These are phyloP conservation scores for Ophiostoma sp. DNA, from an alignment of 2,329 filamentous ascomycete species.

Conservation along the genomic window DNA sequence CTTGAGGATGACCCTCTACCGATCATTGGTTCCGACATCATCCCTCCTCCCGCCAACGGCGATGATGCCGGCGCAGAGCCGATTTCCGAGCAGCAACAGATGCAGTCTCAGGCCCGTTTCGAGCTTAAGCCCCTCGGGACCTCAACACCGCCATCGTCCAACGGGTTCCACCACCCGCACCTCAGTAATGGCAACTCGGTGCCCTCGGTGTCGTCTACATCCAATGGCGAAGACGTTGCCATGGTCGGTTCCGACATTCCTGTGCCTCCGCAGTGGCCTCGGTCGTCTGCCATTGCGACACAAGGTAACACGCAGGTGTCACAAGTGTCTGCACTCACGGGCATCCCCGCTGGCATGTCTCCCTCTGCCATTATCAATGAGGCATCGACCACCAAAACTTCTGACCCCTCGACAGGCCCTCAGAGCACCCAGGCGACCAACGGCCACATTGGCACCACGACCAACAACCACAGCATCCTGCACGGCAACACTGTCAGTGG, in stretches of 20 bases:
- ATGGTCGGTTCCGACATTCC: constrained; percentile 61
- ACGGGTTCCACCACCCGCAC: constrained; percentile 54
- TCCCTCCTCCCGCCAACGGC: neutral
- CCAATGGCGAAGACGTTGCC: constrained; percentile 54
- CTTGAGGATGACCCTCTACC: constrained; percentile 7
- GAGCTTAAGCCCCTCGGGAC: constrained; percentile 45
- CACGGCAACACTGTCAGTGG: neutral
- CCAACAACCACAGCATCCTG: neutral
- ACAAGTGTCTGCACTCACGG: constrained; percentile 61
- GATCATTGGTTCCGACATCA: constrained; percentile 27
- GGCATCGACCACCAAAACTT: constrained; percentile 91
- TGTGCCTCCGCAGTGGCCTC: constrained; percentile 41
- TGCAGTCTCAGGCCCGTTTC: constrained; percentile 47
- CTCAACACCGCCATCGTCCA: constrained; percentile 42
- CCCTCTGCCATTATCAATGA: constrained; percentile 70
- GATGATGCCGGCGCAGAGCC: neutral
- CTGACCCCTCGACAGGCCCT: constrained; percentile 67
- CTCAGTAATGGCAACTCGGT: constrained; percentile 59
- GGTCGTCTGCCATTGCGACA: constrained; percentile 38
- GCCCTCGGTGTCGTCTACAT: constrained; percentile 41
- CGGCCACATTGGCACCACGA: constrained; percentile 48
- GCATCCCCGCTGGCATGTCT: constrained; percentile 58
- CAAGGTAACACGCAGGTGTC: constrained; percentile 60
- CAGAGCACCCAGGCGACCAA: constrained; percentile 71
- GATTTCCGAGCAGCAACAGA: constrained; percentile 40